Conservation (phyloP, 73 alveolate genomes). For the Blepharisma japonicum region DNA sequence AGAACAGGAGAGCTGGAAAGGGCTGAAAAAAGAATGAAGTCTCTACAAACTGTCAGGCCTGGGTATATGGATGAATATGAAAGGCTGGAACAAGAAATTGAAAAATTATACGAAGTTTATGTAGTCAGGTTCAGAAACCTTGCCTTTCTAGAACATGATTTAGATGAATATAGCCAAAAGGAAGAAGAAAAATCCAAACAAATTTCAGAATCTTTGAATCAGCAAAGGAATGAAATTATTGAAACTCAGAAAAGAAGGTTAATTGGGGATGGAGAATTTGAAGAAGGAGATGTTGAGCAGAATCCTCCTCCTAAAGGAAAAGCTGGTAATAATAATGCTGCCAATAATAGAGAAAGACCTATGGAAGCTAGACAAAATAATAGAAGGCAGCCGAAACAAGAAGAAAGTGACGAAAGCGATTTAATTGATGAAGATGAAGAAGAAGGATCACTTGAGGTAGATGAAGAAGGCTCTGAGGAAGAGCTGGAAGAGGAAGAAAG, state of each 20-base stretch:
- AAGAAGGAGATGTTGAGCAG: conserved; percentile 27
- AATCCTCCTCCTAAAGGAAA: conserved; percentile 33
- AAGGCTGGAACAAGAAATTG: conserved; percentile 54
- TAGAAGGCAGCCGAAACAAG: conserved; percentile 35
- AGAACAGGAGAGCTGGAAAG: conserved; percentile 86
- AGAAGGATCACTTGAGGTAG: conserved; percentile 57
- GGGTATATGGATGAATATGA: conserved; percentile 85
- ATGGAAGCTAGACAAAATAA: conserved; percentile 37
- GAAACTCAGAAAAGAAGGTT: conserved; percentile 39
- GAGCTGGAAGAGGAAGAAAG: conserved; percentile 41
- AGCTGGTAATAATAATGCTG: conserved; percentile 31
- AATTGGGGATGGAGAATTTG: conserved; percentile 38
- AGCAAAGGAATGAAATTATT: conserved; percentile 49
- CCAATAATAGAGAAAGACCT: conserved; percentile 13
- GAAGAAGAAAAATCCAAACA: conserved; percentile 60
- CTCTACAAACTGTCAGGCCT: conserved; percentile 78
- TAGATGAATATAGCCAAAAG: conserved; percentile 69
- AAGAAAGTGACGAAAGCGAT: conserved; percentile 50
- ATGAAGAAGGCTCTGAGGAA: conserved; percentile 42
- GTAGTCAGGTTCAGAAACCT: conserved; percentile 94
- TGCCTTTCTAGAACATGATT: conserved; percentile 89
- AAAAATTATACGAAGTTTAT: conserved; percentile 73
- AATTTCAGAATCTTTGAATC: conserved; percentile 42
- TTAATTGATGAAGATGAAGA: conserved; percentile 45
- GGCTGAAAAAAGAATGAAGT: conserved; percentile 85